Conservation (phyloP, 345 rosid genomes). For the Camelina laxa region DNA sequence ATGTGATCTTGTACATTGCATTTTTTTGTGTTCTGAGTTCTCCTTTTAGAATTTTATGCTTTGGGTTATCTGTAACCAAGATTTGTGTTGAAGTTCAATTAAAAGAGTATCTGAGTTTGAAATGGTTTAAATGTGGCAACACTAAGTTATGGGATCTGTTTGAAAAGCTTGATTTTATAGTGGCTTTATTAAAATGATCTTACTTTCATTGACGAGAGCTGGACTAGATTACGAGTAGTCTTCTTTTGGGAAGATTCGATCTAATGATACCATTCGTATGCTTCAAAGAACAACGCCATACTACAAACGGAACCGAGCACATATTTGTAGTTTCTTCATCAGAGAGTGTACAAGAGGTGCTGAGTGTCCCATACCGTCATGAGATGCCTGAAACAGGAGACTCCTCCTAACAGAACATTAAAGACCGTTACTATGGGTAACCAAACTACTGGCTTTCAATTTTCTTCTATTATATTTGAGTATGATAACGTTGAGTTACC, state of each 20-base stretch:
- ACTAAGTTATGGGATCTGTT: no score
- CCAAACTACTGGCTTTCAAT: conserved; percentile 13
- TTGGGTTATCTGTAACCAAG: no score
- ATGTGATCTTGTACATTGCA: no score
- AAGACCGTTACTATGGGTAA: conserved; percentile 95
- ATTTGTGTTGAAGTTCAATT: no score
- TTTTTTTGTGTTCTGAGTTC: no score
- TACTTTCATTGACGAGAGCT: no score
- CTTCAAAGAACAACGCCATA: conserved; percentile 93
- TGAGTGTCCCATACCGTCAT: conserved; percentile 94
- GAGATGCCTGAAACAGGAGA: conserved; percentile 97
- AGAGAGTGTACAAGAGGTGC: conserved; percentile 96
- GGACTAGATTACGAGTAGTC: conserved; percentile 93
- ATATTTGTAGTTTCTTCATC: conserved; percentile 88
- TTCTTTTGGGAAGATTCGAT: conserved; percentile 76
- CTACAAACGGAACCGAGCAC: conserved; percentile 86
- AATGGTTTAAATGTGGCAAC: not conserved
- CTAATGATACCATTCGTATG: conserved; percentile 86
- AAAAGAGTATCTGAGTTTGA: not conserved
- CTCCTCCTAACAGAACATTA: conserved; percentile 88
- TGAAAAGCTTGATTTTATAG: not conserved
- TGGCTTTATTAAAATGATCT: not conserved
- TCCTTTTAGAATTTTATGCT: no score
- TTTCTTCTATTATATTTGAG: not conserved
- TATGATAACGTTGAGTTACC: conserved; percentile 11